These are phyloP conservation scores for Strobilomyces echinocephalus DNA, from an alignment of 768 basidiomycete species.

Conservation along the genomic window DNA sequence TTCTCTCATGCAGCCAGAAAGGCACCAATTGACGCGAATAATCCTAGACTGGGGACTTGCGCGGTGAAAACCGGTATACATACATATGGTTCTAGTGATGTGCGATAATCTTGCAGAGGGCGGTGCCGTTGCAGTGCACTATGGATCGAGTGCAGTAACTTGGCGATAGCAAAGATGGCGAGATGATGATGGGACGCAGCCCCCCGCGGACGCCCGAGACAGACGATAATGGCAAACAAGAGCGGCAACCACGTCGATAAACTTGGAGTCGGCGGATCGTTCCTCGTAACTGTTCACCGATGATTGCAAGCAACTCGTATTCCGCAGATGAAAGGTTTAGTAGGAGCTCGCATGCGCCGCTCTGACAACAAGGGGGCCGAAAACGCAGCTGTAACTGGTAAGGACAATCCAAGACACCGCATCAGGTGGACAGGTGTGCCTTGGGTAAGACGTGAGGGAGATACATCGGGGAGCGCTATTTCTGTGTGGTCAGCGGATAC, in stretches of 20 bases:
- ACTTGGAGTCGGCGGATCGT: neutral
- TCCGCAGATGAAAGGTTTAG: too few species aligned
- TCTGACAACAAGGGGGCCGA: neutral
- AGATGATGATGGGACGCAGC: constrained; percentile 1
- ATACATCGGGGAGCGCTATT: neutral
- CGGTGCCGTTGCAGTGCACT: constrained; percentile 10
- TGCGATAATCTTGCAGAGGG: constrained; percentile 4
- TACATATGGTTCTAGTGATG: neutral
- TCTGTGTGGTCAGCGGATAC: neutral
- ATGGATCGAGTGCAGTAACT: constrained; percentile 2
- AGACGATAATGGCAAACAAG: neutral
- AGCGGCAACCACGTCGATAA: neutral
- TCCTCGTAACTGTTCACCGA: neutral
- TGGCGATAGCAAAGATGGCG: constrained; percentile 4
- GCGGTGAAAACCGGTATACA: neutral
- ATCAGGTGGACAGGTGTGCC: neutral
- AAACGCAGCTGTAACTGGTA: neutral
- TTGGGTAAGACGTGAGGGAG: neutral
- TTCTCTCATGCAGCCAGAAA: neutral
- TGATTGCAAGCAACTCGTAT: neutral
- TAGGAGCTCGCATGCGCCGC: neutral
- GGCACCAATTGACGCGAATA: neutral
- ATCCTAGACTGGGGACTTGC: neutral
- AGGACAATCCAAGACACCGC: neutral
- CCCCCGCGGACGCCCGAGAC: constrained; percentile 1